Evolutionary conservation across 257 asterid species (phyloP), one percentile per base, ranked within the genome.

Genomic region (Cinchona pubescens): DNA sequence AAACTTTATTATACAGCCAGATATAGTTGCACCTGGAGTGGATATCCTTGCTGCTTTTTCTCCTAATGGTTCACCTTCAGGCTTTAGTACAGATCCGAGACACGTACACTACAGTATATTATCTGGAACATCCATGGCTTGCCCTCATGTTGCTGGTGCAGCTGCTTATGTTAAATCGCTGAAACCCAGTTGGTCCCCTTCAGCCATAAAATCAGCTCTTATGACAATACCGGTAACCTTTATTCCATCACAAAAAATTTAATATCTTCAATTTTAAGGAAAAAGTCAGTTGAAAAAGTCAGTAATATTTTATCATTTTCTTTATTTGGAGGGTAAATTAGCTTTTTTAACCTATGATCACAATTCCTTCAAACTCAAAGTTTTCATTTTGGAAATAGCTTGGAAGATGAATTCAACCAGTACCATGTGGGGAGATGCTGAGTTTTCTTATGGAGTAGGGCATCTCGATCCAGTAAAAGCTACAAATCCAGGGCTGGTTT

Each of bases 71-170:
- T 19, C 58, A 12, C 76, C 71, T 12, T 58, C 77, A 1, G 73
- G 30, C 10, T 40, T n/a, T 10, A 1, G 1, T 5, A 0, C 13
- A 7, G 81, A 71, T 67, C 40, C 34, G 30, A 78, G 81, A 43
- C 21, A 18, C 5, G 72, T 53, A 18, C 0, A 51, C 3, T 78
- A 71, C 56, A 71, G n/a, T 64, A n/a, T 78, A 4, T 21, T 38
- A 42, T 63, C 71, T 2, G 83, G 83, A 16, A 75, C 83, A 21
- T 80, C 83, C 6, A 71, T 76, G 75, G 25, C 80, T 5, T 80
- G 83, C 23, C 83, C 83, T 43, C 83, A 78, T 72, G 81, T 71
- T 3, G 25, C 77, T 6, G 81, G 73, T 19, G 77, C 77, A 11
- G 73, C 73, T 13, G 76, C 71, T 32, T 76, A 56, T 29, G 70